phyloP scores from a whole-genome alignment of 768 basidiomycete genomes.

The Tricholoma saponaceum region DNA sequence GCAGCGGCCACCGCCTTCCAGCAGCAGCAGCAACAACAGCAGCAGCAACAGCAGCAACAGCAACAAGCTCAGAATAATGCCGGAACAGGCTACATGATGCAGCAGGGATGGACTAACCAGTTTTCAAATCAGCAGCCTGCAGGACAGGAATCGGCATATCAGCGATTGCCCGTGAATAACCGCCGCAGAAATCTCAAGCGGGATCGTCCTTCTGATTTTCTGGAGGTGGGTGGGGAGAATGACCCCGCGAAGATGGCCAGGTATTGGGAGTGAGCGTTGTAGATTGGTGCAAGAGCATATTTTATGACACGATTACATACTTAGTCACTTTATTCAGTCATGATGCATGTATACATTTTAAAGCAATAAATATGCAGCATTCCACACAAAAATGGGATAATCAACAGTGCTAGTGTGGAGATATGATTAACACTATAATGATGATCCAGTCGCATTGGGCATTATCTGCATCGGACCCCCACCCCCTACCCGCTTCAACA shows the following conservation, averaged over 20 bases:
- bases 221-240: conserved; percentile 64
- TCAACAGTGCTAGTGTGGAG: neutral
- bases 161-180: conserved; percentile 78
- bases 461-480: conserved; percentile 13
- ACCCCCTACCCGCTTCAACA: conserved; percentile 38
- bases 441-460: conserved; percentile 5
- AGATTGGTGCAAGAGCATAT: neutral
- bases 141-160: conserved; percentile 81
- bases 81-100: conserved; percentile 38
- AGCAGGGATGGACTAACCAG: conserved; percentile 38
- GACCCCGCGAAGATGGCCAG: conserved; percentile 52
- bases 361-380: conserved; percentile 9
- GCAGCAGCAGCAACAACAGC: conserved; percentile 45
- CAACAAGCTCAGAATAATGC: conserved; percentile 40
- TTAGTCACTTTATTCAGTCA: neutral
- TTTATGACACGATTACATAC: neutral
- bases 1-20: conserved; percentile 54
- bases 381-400: neutral
- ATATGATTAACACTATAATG: neutral
- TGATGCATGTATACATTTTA: conserved; percentile 2
- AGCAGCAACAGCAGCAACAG: conserved; percentile 53
- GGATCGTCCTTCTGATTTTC: conserved; percentile 79
- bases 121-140: conserved; percentile 63
- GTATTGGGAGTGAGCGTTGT: conserved; percentile 65
- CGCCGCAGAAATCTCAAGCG: conserved; percentile 74